A percentile compares a stretch with the other conserved stretches of the same genome.
These are phyloP conservation scores for Saccharomyces paradoxus DNA, from an alignment of 805 yeast genomes.

Conservation along the genomic window DNA sequence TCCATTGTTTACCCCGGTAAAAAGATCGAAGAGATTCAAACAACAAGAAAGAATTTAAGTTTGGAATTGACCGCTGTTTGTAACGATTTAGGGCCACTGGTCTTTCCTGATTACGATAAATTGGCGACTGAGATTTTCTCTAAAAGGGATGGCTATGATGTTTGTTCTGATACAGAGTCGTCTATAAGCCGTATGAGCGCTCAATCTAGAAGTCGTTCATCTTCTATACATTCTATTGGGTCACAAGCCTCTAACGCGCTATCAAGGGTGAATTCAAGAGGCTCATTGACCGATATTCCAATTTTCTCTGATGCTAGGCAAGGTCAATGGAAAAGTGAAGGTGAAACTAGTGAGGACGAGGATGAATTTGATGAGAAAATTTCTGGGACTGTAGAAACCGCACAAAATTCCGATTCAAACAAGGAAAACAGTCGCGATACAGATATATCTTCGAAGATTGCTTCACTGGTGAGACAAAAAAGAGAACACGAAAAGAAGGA, in stretches of 20 bases:
- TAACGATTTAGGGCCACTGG: conserved; percentile 74
- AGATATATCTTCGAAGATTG: conserved; percentile 13
- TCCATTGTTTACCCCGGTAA: conserved; percentile 35
- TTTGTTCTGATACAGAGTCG: conserved; percentile 1
- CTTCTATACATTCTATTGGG: conserved; percentile 17
- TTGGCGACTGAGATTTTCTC: conserved; percentile 5
- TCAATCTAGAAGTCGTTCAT: conserved; percentile 20
- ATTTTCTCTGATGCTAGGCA: conserved; percentile 35
- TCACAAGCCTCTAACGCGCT: conserved; percentile 49
- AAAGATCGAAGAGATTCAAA: conserved; percentile 45
- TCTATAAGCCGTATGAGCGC: background rate
- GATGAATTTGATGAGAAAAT: conserved; percentile 7
- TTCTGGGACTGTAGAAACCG: background rate
- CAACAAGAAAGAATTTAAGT: conserved; percentile 51
- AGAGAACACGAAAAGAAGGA: conserved; percentile 18
- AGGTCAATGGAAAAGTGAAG: background rate
- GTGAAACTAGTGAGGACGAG: conserved; percentile 2
- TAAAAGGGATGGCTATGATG: conserved; percentile 1
- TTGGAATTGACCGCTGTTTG: conserved; percentile 70
- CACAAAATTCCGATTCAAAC: background rate
- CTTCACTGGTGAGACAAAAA: conserved; percentile 23
- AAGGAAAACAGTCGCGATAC: background rate
- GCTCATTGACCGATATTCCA: conserved; percentile 57
- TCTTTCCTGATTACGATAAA: conserved; percentile 77
- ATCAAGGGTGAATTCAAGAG: conserved; percentile 54